Base-by-base conservation (phyloP, 1,139 yeast genomes). In the Meyerozyma smithsonii region DNA sequence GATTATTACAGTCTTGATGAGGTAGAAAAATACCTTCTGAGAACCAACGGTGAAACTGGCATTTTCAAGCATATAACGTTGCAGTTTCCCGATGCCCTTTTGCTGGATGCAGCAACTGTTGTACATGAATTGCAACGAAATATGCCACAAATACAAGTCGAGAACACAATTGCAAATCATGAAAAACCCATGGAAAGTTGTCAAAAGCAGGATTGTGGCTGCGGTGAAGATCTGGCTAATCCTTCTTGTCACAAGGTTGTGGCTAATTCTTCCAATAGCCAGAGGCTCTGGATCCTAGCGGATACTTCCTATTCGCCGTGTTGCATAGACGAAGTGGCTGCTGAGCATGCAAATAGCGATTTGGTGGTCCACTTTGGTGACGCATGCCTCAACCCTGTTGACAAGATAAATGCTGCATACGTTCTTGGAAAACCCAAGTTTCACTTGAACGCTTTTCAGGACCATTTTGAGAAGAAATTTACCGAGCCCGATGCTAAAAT, bases 261-360 rank as follows among this genome's bases (percentile, higher is more conserved):
- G 26, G 35, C 24, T 15, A 23, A 32, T 24, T 10, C 12, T 14
- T 3, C 34, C 16, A 28, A 14, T 14, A 14, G 42, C 14, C 66
- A 62, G 48, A 64, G 71, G 37, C 63, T 82, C 14, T 84, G 89
- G 89, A 73, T 84, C 12, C 64, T 92, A 32, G 99, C 97, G 0
- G 99, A 94, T 55, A 90, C 98, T 0, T 88, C 97, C 0, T 94
- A 92, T 53, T 87, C 96, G 18, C 74, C 96, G 0, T 92, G 98
- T 59, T 92, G 99, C 64, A 85, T 92, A 12, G 99, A 92, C 59
- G 97, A 89, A 55, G 95, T 92, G 17, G 97, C 98, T 0, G 95
- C 97, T 1, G 90, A 85, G 54, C 99, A 92, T 61, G 95, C 92
- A 10, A 58, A 68, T 6, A 92, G 95, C 17, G 96, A 90, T 47